Percentiles rank a stretch among this genome's conserved stretches.
Conservation (phyloP, 1,284 basidiomycete genomes). For the Ustilago hordei region DNA sequence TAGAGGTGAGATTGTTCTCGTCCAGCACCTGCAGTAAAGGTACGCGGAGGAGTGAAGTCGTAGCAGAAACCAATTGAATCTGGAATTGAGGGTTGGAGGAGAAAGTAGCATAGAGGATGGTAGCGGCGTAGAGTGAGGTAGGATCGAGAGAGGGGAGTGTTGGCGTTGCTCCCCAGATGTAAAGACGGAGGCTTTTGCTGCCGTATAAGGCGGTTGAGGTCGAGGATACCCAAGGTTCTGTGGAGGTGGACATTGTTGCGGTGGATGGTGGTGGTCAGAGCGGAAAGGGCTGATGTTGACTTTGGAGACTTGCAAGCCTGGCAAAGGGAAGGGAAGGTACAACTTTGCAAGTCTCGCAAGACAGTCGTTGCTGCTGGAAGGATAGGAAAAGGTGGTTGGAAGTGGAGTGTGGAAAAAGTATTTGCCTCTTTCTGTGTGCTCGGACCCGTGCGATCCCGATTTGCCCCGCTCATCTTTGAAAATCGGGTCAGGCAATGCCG, state of each 20-base stretch:
- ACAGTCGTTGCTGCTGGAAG: neutral
- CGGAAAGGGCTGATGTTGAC: neutral
- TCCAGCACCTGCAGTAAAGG: constrained; percentile 48
- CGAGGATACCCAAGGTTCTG: neutral
- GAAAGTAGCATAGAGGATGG: constrained; percentile 51
- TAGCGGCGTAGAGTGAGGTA: constrained; percentile 52
- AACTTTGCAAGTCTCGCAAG: neutral
- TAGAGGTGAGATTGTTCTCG: constrained; percentile 8
- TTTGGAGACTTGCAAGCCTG: neutral
- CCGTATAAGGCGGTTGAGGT: constrained; percentile 1
- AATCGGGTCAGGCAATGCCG: constrained; percentile 1
- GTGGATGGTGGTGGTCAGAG: neutral
- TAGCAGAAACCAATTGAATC: constrained; percentile 39
- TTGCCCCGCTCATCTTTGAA: constrained; percentile 1
- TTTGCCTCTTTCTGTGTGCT: neutral
- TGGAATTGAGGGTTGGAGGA: neutral
- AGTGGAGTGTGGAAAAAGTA: constrained; percentile 13
- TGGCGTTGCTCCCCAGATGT: constrained; percentile 38
- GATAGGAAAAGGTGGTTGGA: constrained; percentile 2
- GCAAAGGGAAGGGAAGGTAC: neutral
- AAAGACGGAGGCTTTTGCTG: constrained; percentile 23
- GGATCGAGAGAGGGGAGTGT: constrained; percentile 58
- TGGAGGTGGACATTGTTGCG: constrained; percentile 6
- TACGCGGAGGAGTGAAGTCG: constrained; percentile 44
- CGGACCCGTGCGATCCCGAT: neutral